phyloP scores from a whole-genome alignment of 352 stramenopile species.

The Globisporangium splendens region DNA sequence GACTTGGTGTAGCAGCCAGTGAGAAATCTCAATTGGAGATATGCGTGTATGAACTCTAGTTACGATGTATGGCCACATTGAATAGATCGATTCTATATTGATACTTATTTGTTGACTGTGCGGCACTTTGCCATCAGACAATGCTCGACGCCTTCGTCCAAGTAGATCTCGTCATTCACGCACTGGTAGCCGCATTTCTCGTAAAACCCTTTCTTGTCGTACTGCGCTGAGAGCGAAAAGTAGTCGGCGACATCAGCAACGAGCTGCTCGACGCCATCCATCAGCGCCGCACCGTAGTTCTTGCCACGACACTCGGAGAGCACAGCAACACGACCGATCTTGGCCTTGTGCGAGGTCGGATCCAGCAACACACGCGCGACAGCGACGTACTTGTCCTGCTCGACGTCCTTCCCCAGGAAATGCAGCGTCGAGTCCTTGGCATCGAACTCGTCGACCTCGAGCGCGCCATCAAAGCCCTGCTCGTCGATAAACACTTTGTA shows the following conservation, averaged over 20 bases:
- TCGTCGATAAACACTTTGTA: constrained; percentile 55
- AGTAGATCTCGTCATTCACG: constrained; percentile 43
- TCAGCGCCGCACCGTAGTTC: constrained; percentile 39
- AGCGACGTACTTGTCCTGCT: constrained; percentile 49
- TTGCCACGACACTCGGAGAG: constrained; percentile 54
- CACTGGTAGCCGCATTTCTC: constrained; percentile 61
- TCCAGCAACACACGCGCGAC: constrained; percentile 44
- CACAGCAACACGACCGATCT: constrained; percentile 55
- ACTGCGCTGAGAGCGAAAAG: constrained; percentile 45
- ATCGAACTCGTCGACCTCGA: constrained; percentile 48
- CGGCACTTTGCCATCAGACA: constrained; percentile 46
- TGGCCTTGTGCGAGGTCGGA: constrained; percentile 26
- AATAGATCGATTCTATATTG: too few relatives aligned
- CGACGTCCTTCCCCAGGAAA: constrained; percentile 51
- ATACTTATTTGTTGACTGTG: too few relatives aligned
- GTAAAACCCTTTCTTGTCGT: constrained; percentile 60
- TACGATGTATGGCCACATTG: too few relatives aligned
- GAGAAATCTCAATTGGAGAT: too few relatives aligned
- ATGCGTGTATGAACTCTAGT: too few relatives aligned
- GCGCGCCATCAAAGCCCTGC: constrained; percentile 29
- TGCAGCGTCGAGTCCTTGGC: constrained; percentile 37
- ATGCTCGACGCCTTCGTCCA: constrained; percentile 52
- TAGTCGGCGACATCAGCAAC: constrained; percentile 26
- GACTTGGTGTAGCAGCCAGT: too few relatives aligned
- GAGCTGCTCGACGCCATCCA: constrained; percentile 31